Base-by-base conservation (phyloP, 331 rosid genomes). In the Spiraea crenata region DNA sequence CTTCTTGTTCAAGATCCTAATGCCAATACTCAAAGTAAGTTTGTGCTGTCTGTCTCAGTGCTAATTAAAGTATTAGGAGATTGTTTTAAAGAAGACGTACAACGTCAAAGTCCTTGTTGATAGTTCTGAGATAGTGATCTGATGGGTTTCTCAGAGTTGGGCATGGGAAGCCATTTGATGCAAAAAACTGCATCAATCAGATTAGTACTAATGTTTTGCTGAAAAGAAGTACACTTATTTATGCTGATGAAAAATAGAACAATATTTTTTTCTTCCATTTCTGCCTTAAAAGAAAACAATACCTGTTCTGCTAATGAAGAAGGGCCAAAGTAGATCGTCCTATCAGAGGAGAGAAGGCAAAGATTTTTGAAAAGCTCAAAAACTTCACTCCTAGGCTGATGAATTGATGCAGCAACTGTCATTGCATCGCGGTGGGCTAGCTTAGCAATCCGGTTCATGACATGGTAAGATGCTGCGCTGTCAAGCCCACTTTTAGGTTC, bases 401-500 rank as follows among this genome's bases (percentile, higher is more conserved):
- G 97, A 44, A 91, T 87, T 54, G 97, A 89, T 19, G 79, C 82
- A 44, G 89, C 76, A 9, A 89, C 60, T 35, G 93, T 85, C 57
- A 88, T 85, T 59, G 55, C 90, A 25, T 76, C 87, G 48, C 62
- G 71, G 39, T 42, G 75, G 50, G 57, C 76, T 8, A 84, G 68
- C 34, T 74, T 34, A 2, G 93, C 85, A 69, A 91, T 89, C 73
- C 90, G 72, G 39, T 83, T 87, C 96, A 91, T 89, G 9, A 91
- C 96, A 74, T 87, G 87, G 45, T 80, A 87, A 3, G 96, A 91
- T 17, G 97, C 96, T 5, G 97, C 97, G 41, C 97, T 91, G 15
- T 91, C 97, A 46, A 91, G 88, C 4, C 96, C 96, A 46, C 97
- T 88, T 0, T 92, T 91, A 13, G 97, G 97, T 73, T 91, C 96